Base-by-base conservation (phyloP, 2,329 filamentous ascomycete genomes). In the Fusarium kyushuense region DNA sequence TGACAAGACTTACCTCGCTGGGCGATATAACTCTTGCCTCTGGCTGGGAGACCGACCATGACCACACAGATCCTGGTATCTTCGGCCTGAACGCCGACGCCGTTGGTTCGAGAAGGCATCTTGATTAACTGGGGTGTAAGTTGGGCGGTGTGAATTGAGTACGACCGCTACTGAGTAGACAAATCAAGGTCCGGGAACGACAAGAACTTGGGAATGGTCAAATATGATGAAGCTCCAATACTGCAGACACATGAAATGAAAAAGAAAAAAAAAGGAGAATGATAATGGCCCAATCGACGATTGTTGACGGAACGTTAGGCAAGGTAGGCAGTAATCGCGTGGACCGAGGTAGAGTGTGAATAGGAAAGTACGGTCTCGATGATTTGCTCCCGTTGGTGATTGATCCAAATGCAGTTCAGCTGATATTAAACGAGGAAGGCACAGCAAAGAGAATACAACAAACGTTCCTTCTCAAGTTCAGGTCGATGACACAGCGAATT, bases 61-160 rank as follows among this genome's bases (percentile, higher is more conserved):
- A 99, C 94, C 69, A 99, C 94, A 80, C 95, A 98, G 83, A 99
- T 96, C 79, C 92, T 93, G 64, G 93, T 95, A 80, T 97, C 94
- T 84, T 98, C 95, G 74, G 92, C 92, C 92, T 97, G 91, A 70
- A 94, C 87, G 76, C 90, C 91, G 74, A 88, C 82, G 71, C 91
- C 89, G 79, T 90, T 90, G 84, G 84, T 83, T 77, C 75, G 81
- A 67, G 79, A 80, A 70, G 82, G 78, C 83, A 85, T 85, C 49
- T 67, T 77, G 67, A 63, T 45, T 49, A 45, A 17, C 35, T 46
- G 33, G 23, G 25, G 19, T 54, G n/a, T 46, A 41, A 53, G 52
- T 46, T 59, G 43, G 27, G 51, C 25, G 40, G 23, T 23, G 38
- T 46, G n/a, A 42, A 29, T 35, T 57, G 36, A 60, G 33, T 52